Evolutionary conservation across 2,329 filamentous ascomycete genomes (phyloP).

Genomic region (Aspergillus hortae): DNA sequence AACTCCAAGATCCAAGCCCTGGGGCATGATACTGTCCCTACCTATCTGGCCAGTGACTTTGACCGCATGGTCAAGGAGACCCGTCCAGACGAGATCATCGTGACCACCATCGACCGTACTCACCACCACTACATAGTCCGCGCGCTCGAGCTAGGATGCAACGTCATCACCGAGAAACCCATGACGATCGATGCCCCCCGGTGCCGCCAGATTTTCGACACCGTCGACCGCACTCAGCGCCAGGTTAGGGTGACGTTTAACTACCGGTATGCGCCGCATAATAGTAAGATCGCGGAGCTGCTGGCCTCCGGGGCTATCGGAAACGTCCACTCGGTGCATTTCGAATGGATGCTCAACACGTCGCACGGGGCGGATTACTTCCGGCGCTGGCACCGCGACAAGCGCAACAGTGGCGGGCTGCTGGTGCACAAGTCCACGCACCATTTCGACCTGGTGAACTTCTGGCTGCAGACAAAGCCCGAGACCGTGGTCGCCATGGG

Average conservation of each 20-base stretch:
- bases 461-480: conserved; percentile 57
- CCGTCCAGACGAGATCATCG: conserved; percentile 58
- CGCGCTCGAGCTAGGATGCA: conserved; percentile 57
- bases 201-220: conserved; percentile 53
- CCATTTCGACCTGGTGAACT: conserved; percentile 62
- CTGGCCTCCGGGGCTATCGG: conserved; percentile 55
- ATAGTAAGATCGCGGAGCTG: conserved; percentile 57
- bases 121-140: conserved; percentile 60
- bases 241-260: conserved; percentile 60
- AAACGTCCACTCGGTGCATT: conserved; percentile 55
- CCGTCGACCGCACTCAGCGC: conserved; percentile 49
- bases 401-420: conserved; percentile 57
- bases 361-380: conserved; percentile 62
- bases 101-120: conserved; percentile 61
- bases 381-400: conserved; percentile 61
- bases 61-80: conserved; percentile 56
- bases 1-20: conserved; percentile 39
- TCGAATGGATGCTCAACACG: conserved; percentile 63
- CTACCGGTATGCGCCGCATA: conserved; percentile 64
- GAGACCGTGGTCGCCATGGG: conserved; percentile 57
- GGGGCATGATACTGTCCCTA: conserved; percentile 50
- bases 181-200: conserved; percentile 61
- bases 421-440: conserved; percentile 62
- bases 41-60: conserved; percentile 54
- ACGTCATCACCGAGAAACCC: conserved; percentile 62